Conservation (phyloP, 108 stramenopile species). For the Bacterosira constricta region DNA sequence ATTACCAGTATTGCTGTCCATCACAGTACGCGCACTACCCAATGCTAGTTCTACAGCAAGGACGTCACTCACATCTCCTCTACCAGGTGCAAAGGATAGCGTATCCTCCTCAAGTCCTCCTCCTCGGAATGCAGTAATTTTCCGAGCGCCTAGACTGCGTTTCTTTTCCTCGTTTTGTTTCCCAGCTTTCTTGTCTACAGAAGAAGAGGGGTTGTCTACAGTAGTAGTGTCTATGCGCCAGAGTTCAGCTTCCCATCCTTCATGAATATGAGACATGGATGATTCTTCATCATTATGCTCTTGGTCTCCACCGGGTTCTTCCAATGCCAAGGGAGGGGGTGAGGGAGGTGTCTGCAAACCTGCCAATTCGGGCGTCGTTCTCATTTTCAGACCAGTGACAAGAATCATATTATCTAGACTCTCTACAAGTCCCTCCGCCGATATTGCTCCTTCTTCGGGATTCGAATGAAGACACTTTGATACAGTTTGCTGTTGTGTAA, state of each 20-base stretch:
- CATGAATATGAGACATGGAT: background rate
- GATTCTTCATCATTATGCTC: background rate
- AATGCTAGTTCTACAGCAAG: slow-evolving; percentile 35
- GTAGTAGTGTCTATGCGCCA: slow-evolving; percentile 32
- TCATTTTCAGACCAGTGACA: no score
- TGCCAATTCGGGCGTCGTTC: background rate
- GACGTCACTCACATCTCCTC: slow-evolving; percentile 7
- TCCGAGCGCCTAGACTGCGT: slow-evolving; percentile 5
- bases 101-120: slow-evolving; percentile 57
- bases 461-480: background rate
- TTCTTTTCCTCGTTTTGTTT: slow-evolving; percentile 18
- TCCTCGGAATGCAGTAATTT: slow-evolving; percentile 33
- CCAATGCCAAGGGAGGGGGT: slow-evolving; percentile 16
- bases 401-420: no score
- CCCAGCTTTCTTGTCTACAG: slow-evolving; percentile 10
- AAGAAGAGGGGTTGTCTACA: background rate
- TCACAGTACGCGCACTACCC: background rate
- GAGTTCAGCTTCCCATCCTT: slow-evolving; percentile 66
- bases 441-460: background rate
- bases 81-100: slow-evolving; percentile 35
- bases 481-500: no score
- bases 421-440: no score
- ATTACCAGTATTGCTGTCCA: background rate
- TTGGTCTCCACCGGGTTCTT: background rate
- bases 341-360: slow-evolving; percentile 8